These are phyloP conservation scores for Zychaea mexicana DNA, from an alignment of 371 early-diverging fungal species.

Conservation along the genomic window DNA sequence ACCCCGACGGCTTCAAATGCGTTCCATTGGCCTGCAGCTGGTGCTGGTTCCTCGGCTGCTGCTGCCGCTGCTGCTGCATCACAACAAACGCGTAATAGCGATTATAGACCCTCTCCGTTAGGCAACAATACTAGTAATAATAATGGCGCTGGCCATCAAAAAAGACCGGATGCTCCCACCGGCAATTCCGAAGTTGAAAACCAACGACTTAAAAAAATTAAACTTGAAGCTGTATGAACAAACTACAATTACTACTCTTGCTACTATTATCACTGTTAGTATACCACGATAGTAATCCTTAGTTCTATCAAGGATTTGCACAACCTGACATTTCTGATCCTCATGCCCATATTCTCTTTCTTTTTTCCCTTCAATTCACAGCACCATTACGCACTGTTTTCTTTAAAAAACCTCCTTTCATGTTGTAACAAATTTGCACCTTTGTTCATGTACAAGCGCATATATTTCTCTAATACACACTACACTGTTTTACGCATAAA, in stretches of 20 bases:
- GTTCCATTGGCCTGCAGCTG: conserved; percentile 63
- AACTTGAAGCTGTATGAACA: conserved; percentile 10
- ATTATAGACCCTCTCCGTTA: conserved; percentile 27
- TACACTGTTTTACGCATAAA: too few species aligned
- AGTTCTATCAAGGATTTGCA: too few species aligned
- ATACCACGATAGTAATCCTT: too few species aligned
- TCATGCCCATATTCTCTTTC: too few species aligned
- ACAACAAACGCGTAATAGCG: conserved; percentile 1
- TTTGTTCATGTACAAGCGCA: too few species aligned
- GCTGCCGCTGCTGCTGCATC: not conserved
- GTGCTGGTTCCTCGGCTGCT: conserved; percentile 1
- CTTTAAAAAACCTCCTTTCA: too few species aligned
- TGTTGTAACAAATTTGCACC: too few species aligned
- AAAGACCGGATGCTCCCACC: not conserved
- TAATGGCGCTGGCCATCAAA: not conserved
- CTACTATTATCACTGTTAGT: too few species aligned
- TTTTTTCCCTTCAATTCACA: too few species aligned
- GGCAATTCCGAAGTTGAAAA: conserved; percentile 5
- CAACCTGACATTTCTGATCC: too few species aligned
- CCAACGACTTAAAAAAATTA: conserved; percentile 6
- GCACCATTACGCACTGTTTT: too few species aligned
- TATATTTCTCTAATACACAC: too few species aligned
- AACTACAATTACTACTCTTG: not conserved
- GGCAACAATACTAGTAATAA: conserved; percentile 2
- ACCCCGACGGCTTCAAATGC: conserved; percentile 58